Evolutionary conservation across 2,329 filamentous ascomycete species (phyloP), one percentile per base, ranked within the genome.

Genomic region (Fusarium chlamydosporum): DNA sequence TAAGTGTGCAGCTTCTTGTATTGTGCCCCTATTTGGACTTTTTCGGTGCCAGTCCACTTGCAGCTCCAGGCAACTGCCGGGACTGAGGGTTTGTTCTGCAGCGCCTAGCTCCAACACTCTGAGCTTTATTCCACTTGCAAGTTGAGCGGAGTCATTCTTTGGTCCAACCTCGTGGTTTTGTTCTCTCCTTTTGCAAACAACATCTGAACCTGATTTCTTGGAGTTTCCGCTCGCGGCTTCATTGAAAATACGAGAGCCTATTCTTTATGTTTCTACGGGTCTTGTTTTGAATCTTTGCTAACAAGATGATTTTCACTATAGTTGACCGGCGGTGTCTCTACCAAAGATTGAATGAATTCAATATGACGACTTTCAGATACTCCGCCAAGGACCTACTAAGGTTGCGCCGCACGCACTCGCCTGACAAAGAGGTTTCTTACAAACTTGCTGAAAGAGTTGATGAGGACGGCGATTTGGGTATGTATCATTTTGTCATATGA

Each of bases 361-460:
- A 74, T 55, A 86, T 86, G 84, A 75, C 76, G 55, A 76, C 78
- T 13, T 78, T 77, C 42, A 79, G 72, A 12, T 86, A 86, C 68
- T 80, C 78, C 10, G 74, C 81, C 51, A 72, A 76, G 35, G 82
- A 86, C 73, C 77, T 86, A n/a, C 74, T 85, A 43, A 72, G 71
- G 45, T 68, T 81, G 56, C 75, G 75, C 61, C 66, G 76, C 33
- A 38, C 40, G n/a, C 34, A 38, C n/a, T 71, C 75, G 45, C 67
- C 72, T 16, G 56, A 64, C n/a, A 65, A 71, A 54, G 71, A 76
- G 10, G 45, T 80, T 20, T 73, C 72, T 48, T 56, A 76, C 18
- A 69, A 71, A 38, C 66, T 81, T 8, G 72, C 72, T 54, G 64
- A 68, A n/a, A 77, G 75, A 58, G 76, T 85, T 38, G 77, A 78